Conservation (phyloP, 2,329 filamentous ascomycete species). For the Trichophyton verrucosum region DNA sequence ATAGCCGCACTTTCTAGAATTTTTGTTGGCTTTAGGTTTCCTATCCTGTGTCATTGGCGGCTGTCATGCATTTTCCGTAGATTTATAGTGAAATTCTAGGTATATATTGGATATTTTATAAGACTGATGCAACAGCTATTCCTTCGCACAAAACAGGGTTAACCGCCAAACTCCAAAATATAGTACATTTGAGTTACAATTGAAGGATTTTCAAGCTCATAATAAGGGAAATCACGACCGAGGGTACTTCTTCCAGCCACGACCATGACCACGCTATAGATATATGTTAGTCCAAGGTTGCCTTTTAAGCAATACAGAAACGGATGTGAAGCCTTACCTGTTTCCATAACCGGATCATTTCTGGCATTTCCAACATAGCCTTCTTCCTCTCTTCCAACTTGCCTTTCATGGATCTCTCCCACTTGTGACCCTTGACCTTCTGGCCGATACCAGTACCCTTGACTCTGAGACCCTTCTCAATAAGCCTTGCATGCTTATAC, state of each 20-base stretch:
- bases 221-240: slow-evolving; percentile 29
- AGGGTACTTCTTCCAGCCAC: slow-evolving; percentile 64
- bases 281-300: background rate
- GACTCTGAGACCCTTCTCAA: slow-evolving; percentile 69
- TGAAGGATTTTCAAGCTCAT: background rate
- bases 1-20: background rate
- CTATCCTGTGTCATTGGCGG: background rate
- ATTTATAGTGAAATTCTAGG: background rate
- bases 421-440: slow-evolving; percentile 85
- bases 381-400: slow-evolving; percentile 78
- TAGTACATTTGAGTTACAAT: slow-evolving; percentile 1
- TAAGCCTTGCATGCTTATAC: slow-evolving; percentile 51
- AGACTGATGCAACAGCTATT: background rate
- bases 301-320: background rate
- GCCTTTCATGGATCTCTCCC: slow-evolving; percentile 74
- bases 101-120: background rate
- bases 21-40: background rate
- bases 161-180: slow-evolving; percentile 1
- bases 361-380: slow-evolving; percentile 91
- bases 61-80: background rate
- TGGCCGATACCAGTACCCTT: slow-evolving; percentile 90
- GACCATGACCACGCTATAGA: slow-evolving; percentile 53
- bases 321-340: slow-evolving; percentile 45
- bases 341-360: slow-evolving; percentile 86
- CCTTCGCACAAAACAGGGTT: background rate